phyloP scores from a whole-genome alignment of 345 rosid species.

The Ceriops tagal region DNA sequence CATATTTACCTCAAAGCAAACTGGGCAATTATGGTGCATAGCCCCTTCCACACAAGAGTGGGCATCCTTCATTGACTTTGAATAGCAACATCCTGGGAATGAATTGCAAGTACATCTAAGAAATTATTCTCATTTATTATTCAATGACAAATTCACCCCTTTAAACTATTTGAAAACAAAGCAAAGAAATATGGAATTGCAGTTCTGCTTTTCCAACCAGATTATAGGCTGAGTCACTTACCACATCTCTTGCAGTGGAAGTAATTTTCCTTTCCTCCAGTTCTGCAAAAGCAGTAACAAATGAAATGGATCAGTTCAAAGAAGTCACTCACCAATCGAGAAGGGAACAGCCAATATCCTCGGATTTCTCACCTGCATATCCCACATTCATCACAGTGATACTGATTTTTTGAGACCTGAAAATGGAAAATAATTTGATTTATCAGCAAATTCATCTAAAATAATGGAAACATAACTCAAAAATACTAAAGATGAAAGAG shows the following conservation, averaged over 20 bases:
- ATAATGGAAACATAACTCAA: neutral
- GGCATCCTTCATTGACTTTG: conserved; percentile 45
- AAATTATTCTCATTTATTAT: neutral
- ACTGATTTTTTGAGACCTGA: conserved; percentile 57
- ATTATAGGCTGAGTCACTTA: conserved; percentile 22
- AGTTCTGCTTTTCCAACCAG: neutral
- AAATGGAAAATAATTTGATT: neutral
- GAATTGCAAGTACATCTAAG: conserved; percentile 1
- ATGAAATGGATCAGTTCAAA: neutral
- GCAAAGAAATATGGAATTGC: neutral
- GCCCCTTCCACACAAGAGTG: conserved; percentile 65
- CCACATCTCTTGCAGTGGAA: conserved; percentile 63
- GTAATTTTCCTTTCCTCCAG: conserved; percentile 59
- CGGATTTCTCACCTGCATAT: conserved; percentile 49
- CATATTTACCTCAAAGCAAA: conserved; percentile 62
- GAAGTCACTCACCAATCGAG: neutral
- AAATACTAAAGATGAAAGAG: neutral
- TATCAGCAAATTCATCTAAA: neutral
- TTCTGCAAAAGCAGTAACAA: conserved; percentile 35
- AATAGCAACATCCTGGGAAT: conserved; percentile 58
- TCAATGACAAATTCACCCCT: neutral
- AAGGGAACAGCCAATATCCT: neutral
- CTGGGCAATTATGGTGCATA: conserved; percentile 76
- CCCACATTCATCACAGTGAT: conserved; percentile 66
- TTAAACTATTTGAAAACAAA: neutral